Evolutionary conservation across 2,329 filamentous ascomycete species (phyloP).

Genomic region (Bipolaris victoriae): DNA sequence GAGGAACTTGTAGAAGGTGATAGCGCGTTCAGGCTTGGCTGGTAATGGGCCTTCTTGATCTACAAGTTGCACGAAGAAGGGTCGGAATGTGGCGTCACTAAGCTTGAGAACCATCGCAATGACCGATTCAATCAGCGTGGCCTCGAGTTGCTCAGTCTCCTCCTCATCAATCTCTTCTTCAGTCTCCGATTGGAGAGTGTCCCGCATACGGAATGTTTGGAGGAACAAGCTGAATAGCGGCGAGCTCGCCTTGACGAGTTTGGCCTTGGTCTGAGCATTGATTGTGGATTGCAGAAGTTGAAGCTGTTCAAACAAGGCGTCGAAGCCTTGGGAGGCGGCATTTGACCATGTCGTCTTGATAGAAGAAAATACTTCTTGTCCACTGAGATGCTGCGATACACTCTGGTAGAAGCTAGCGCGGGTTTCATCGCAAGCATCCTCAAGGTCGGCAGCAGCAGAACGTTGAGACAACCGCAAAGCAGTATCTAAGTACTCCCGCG

Average conservation of each 20-base stretch:
- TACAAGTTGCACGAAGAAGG: conserved; percentile 84
- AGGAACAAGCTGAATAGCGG: conserved; percentile 68
- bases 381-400: conserved; percentile 76
- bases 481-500: conserved; percentile 72
- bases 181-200: conserved; percentile 42
- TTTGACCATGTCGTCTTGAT: conserved; percentile 74
- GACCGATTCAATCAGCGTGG: conserved; percentile 69
- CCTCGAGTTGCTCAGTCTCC: conserved; percentile 67
- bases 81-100: conserved; percentile 91
- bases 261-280: conserved; percentile 77
- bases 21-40: conserved; percentile 59
- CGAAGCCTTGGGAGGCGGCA: conserved; percentile 67
- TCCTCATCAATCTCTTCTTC: conserved; percentile 56
- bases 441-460: conserved; percentile 69
- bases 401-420: conserved; percentile 73
- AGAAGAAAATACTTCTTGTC: conserved; percentile 75
- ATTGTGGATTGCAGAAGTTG: conserved; percentile 73
- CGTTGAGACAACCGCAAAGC: conserved; percentile 74
- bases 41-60: conserved; percentile 66
- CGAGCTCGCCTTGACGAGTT: conserved; percentile 75
- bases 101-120: conserved; percentile 96
- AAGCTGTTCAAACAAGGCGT: conserved; percentile 67
- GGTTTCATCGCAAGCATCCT: conserved; percentile 67
- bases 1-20: conserved; percentile 82
- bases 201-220: conserved; percentile 68